Evolutionary conservation across 1,139 yeast genomes (phyloP), one percentile per base, ranked within the genome.

Genomic region (Pichia inconspicua): DNA sequence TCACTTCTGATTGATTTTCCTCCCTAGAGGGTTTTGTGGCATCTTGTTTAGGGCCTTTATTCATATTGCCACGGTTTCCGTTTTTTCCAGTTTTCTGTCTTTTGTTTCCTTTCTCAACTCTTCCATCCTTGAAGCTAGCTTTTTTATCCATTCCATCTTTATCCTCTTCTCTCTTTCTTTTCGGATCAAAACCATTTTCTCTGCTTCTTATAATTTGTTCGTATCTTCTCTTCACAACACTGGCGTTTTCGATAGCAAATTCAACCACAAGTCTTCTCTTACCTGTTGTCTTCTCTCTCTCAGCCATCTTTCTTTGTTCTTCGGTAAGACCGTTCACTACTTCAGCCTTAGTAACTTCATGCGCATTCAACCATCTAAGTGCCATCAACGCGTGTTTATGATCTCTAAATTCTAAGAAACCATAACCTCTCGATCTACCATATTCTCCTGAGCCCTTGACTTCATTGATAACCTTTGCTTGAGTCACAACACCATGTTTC

Each of bases 341-440:
- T 66, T 90, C 97, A 10, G 75, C 79, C 42, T 67, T 67, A 0
- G 86, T 70, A 3, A 92, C 96, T 60, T 79, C 84, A 64, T 92
- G 97, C 3, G 96, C 96, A 68, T 92, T 92, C 65, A 92, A 75
- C 96, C 97, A 94, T 72, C 99, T 80, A 53, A 92, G 76, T 6
- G 95, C 97, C 97, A 90, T 90, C 55, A 92, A 75, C 1, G 99
- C 98, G 53, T 85, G 68, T 66, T 85, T 86, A 66, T 92, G 99
- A 66, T 90, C 96, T 68, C 92, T 80, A 66, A 77, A 89, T 68
- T 94, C 98, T 48, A 92, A 69, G 72, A 92, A 90, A 54, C 99
- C 99, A 60, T 90, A 92, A 52, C 99, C 98, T 71, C 97, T 82
- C 64, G 94, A 83, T 68, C 98, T 78, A 47, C 97, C 98, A 32